phyloP scores from a whole-genome alignment of 176 grass and related monocot species.

The Neostapfia colusana region DNA sequence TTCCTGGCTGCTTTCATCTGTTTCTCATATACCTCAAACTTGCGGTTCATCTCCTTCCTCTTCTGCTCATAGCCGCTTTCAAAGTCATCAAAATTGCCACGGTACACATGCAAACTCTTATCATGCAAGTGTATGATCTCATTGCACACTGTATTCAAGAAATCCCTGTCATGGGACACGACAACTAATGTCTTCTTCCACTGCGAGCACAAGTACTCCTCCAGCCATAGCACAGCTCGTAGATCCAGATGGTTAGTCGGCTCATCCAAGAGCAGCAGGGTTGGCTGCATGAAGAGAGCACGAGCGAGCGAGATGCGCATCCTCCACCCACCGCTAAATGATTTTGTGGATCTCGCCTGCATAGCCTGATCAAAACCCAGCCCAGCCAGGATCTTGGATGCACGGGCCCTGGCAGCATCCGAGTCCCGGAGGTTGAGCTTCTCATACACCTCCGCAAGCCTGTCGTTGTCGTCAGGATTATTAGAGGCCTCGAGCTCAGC shows the following conservation, averaged over 20 bases:
- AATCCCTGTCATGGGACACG: conserved; percentile 88
- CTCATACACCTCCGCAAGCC: conserved; percentile 76
- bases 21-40: conserved; percentile 86
- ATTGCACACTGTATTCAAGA: conserved; percentile 89
- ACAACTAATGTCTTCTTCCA: conserved; percentile 96
- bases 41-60: conserved; percentile 84
- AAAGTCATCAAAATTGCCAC: conserved; percentile 92
- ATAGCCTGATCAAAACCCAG: conserved; percentile 83
- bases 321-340: conserved; percentile 96
- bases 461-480: conserved; percentile 52
- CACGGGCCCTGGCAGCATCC: conserved; percentile 60
- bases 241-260: conserved; percentile 96
- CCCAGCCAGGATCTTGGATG: conserved; percentile 83
- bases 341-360: conserved; percentile 77
- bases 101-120: conserved; percentile 75
- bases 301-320: conserved; percentile 95
- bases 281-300: conserved; percentile 97
- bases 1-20: conserved; percentile 84
- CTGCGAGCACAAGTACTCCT: conserved; percentile 86
- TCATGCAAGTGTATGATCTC: conserved; percentile 93
- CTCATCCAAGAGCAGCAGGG: conserved; percentile 82
- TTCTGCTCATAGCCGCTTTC: conserved; percentile 96
- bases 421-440: conserved; percentile 74
- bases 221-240: conserved; percentile 89
- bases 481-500: conserved; percentile 58